Evolutionary conservation across 2,329 filamentous ascomycete genomes (phyloP), one percentile per base, ranked within the genome.

Genomic region (Neopestalotiopsis sp.): DNA sequence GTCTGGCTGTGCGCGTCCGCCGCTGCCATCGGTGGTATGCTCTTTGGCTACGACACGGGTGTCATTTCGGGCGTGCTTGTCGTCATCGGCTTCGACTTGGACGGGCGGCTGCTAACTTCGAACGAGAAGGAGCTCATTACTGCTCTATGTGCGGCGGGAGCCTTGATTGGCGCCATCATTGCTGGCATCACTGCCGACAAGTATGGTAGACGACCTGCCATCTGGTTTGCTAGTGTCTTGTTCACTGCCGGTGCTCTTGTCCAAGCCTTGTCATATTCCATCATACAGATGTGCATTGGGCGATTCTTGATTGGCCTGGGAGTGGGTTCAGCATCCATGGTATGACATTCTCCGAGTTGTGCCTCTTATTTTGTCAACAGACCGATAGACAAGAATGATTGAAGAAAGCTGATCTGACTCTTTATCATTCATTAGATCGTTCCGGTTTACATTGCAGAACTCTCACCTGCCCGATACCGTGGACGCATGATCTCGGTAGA

Each of bases 111-210:
- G 5, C 77, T 63, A 12, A 40, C 72, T 30, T 79, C 81, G 3
- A 79, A 77, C 3, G 84, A 87, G 69, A 82, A 85, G 70, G 85
- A 88, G 71, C 77, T 87, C 34, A 81, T 87, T 45, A 87, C 86
- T 0, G 86, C 85, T 0, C 79, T 87, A 20, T 85, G 82, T 24
- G 85, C 82, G 6, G 85, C 82, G 34, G 85, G 82, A 49, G 83
- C 84, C 2, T 81, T 86, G 59, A 73, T 85, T 10, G 83, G 82
- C 9, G 81, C 82, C 68, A 78, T 82, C 40, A 73, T 79, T 63
- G 79, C 79, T 17, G 79, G 79, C 24, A 70, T 75, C 20, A 79
- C 76, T 0, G 80, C 81, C 7, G 81, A 84, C 69, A 71, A 77
- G 69, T 81, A 78, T 57, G 81, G 81, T 20, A 78, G 81, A 59